Evolutionary conservation across 108 stramenopile genomes (phyloP).

Genomic region (Hondaea fermentalgiana): DNA sequence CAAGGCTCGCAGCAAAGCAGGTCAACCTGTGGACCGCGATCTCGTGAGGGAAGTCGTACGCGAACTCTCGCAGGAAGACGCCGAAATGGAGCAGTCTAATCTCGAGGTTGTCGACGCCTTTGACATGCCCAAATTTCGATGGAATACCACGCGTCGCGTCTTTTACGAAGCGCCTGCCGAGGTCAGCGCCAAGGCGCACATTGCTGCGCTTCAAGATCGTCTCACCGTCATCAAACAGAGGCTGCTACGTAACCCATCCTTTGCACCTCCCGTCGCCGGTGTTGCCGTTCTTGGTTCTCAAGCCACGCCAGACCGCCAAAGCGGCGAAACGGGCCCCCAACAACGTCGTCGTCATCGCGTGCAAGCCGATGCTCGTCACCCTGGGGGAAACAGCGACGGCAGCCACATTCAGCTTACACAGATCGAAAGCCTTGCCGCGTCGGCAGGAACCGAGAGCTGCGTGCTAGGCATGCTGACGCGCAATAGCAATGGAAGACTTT

Average conservation of each 20-base stretch:
- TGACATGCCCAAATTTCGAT: background rate
- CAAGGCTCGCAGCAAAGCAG: background rate
- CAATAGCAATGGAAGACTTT: constrained; percentile 33
- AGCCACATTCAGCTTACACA: background rate
- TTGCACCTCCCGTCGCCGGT: background rate
- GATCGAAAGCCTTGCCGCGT: background rate
- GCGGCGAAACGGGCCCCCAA: too few relatives aligned
- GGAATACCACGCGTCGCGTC: background rate
- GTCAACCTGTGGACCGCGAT: background rate
- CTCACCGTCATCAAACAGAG: background rate
- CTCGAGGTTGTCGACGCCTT: background rate
- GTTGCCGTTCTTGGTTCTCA: background rate
- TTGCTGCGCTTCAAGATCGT: background rate
- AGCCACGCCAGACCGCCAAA: too few relatives aligned
- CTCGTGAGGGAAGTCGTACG: background rate
- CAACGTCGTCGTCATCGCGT: too few relatives aligned
- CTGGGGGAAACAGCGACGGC: background rate
- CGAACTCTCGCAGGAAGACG: background rate
- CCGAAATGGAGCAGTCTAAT: background rate
- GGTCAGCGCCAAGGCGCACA: background rate
- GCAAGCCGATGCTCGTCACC: background rate
- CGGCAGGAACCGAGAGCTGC: background rate
- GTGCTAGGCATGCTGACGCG: background rate
- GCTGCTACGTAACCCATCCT: background rate
- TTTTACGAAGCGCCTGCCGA: background rate